Percentiles rank a stretch among this genome's conserved stretches.
These are phyloP conservation scores for Fusarium verrucosum DNA, from an alignment of 2,329 filamentous ascomycete genomes.

Conservation along the genomic window DNA sequence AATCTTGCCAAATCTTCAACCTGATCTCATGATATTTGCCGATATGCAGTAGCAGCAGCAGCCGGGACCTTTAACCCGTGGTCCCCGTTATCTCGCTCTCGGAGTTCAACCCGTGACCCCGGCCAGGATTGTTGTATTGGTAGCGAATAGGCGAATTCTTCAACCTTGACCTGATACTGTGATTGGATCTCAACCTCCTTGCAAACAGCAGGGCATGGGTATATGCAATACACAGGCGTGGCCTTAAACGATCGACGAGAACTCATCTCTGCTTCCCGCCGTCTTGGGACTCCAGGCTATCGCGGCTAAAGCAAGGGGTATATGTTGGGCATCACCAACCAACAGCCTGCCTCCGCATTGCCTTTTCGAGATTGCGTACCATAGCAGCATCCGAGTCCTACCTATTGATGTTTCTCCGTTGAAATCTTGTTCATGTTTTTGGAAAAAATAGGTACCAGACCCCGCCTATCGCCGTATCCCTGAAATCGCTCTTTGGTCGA, in stretches of 20 bases:
- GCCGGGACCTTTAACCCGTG: conserved; percentile 31
- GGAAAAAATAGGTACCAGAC: conserved; percentile 19
- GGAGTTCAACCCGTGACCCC: conserved; percentile 29
- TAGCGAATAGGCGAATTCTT: conserved; percentile 31
- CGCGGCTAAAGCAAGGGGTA: conserved; percentile 1
- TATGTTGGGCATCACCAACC: conserved; percentile 6
- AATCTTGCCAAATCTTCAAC: not conserved
- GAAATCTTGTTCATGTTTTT: not conserved
- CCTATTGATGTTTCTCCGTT: not conserved
- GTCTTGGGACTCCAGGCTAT: conserved; percentile 12
- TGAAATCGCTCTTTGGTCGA: not conserved
- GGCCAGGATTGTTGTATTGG: conserved; percentile 6
- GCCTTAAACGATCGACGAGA: conserved; percentile 16
- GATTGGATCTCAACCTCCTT: conserved; percentile 32
- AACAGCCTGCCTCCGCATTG: not conserved
- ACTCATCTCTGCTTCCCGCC: conserved; percentile 23
- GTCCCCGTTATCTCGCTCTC: conserved; percentile 18
- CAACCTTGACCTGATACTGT: conserved; percentile 18
- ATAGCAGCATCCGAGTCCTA: not conserved
- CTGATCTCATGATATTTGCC: conserved; percentile 23
- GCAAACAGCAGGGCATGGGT: conserved; percentile 5
- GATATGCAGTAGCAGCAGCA: conserved; percentile 15
- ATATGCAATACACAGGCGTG: conserved; percentile 5
- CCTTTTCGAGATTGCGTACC: not conserved
- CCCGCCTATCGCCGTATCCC: conserved; percentile 20